Conservation (phyloP, 2,329 filamentous ascomycete genomes). For the Trichoderma koningiopsis region DNA sequence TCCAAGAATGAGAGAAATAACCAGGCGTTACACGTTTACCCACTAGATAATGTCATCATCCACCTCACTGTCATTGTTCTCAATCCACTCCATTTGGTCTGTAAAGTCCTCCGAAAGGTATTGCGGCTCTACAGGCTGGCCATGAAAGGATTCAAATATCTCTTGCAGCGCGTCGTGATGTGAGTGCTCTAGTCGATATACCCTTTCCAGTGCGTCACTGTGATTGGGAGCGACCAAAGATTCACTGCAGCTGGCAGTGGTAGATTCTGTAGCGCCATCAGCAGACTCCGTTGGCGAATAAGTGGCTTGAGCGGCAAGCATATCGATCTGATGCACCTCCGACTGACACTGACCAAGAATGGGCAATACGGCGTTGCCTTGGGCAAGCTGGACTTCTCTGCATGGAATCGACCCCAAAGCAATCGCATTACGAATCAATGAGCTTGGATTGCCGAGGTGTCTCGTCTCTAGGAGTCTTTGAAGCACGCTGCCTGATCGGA, state of each 20-base stretch:
- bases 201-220: background rate
- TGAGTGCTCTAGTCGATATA: background rate
- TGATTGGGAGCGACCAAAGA: background rate
- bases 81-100: background rate
- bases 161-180: background rate
- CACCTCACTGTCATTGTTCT: background rate
- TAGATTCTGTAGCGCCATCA: background rate
- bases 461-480: background rate
- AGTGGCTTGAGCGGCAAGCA: background rate
- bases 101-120: background rate
- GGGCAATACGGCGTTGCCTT: background rate
- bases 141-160: background rate
- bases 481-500: background rate
- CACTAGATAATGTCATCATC: background rate
- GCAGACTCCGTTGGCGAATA: background rate
- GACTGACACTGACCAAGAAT: background rate
- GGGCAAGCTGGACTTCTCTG: background rate
- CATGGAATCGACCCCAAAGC: background rate
- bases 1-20: background rate
- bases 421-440: background rate
- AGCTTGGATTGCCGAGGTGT: background rate
- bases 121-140: background rate
- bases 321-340: background rate
- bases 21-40: background rate
- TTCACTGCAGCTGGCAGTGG: background rate